Evolutionary conservation across 2,329 filamentous ascomycete genomes (phyloP), one percentile per base, ranked within the genome.

Genomic region (Aspergillus pseudonomiae): DNA sequence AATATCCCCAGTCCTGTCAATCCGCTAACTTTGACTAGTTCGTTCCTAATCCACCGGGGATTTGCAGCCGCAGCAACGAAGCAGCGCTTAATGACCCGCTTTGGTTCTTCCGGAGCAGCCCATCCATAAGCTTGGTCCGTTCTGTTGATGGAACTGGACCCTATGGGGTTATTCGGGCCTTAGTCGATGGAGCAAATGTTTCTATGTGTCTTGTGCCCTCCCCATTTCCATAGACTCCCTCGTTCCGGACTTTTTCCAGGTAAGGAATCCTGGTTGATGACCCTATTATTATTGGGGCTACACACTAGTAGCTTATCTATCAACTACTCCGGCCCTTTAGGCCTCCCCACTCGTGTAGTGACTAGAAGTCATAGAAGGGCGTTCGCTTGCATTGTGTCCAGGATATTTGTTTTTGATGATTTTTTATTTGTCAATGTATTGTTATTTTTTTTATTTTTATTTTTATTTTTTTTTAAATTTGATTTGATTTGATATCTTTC

Each of bases 201-300:
- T 46, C 21, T 21, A 21, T 46, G 54, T 50, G 28, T 52, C 57
- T 32, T 52, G 32, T 59, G 45, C 11, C 16, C 16, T 48, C 30
- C 28, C 11, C n/a, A 21, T 36, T 56, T 16, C 16, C 16, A 41
- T n/a, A 19, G 36, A 41, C 34, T 36, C 34, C 14, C 34, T 59
- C 45, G 26, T 59, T 26, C 43, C 57, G 46, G 52, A 43, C 12
- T 36, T 36, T 16, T 11, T n/a, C 36, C 6, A 41, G 16, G 36
- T 36, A 36, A 59, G 43, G 55, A 50, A 64, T 64, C 60, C 63
- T 62, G 28, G 58, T 46, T 61, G 58, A 63, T 57, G 55, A 57
- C 58, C 34, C 50, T 60, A 48, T 50, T 26, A 45, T 57, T 58
- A n/a, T 61, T 57, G 48, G 48, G 48, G 48, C 48, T 52, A 52